These are phyloP conservation scores for Cystobasidium tubakii DNA, from an alignment of 768 basidiomycete genomes.

Conservation along the genomic window DNA sequence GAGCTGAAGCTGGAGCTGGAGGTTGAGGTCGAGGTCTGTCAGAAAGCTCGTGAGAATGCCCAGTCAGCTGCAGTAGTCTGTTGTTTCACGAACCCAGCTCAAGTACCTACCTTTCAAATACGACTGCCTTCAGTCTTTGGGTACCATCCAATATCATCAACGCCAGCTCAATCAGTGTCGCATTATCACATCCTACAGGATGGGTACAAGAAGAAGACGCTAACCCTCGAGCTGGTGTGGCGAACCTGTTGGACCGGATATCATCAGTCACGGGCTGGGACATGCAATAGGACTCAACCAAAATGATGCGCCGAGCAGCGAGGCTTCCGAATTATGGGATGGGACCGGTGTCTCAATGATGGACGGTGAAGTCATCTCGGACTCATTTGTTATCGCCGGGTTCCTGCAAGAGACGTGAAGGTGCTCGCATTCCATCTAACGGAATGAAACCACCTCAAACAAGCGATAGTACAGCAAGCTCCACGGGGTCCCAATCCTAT, in stretches of 20 bases:
- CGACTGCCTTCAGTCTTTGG: too few species aligned
- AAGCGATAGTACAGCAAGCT: neutral
- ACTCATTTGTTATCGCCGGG: neutral
- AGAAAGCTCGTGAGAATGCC: too few species aligned
- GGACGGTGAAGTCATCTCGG: neutral
- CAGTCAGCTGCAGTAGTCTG: too few species aligned
- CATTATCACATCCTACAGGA: too few species aligned
- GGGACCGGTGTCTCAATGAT: neutral
- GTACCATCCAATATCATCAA: too few species aligned
- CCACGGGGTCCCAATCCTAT: neutral
- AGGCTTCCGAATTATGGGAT: neutral
- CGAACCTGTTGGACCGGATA: slow-evolving; percentile 4
- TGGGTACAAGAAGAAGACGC: too few species aligned
- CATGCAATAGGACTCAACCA: slow-evolving; percentile 1
- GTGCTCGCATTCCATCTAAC: neutral
- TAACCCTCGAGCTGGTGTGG: neutral
- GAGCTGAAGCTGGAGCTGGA: too few species aligned
- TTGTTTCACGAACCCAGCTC: too few species aligned
- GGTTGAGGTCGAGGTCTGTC: too few species aligned
- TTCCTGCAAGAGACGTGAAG: neutral
- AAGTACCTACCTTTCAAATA: too few species aligned
- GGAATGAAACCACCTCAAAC: neutral
- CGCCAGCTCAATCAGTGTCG: too few species aligned
- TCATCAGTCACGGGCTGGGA: neutral
- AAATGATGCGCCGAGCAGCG: neutral